Percentiles rank a stretch among this genome's conserved stretches.
Conservation (phyloP, 495 filamentous ascomycete species). For the Lasiosphaeriaceae sp. region DNA sequence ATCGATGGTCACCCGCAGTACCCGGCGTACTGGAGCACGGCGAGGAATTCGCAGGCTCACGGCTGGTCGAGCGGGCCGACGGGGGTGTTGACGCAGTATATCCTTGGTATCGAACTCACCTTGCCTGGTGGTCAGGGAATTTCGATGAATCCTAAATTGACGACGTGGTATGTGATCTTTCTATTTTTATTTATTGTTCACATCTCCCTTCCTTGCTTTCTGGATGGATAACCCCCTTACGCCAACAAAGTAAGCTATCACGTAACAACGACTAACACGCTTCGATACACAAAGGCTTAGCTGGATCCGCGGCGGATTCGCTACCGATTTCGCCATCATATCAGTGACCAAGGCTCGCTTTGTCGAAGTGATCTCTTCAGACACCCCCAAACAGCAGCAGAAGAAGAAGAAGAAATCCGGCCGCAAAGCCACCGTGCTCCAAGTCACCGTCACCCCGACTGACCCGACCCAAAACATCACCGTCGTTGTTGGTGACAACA, state of each 20-base stretch:
- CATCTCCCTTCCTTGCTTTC: too few species aligned
- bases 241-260: too few species aligned
- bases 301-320: not conserved
- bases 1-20: slow-evolving; percentile 55
- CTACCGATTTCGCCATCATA: not conserved
- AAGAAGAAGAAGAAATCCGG: not conserved
- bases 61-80: slow-evolving; percentile 61
- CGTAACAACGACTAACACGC: not conserved
- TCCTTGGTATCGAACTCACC: slow-evolving; percentile 51
- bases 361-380: not conserved
- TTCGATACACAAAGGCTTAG: not conserved
- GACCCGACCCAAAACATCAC: not conserved
- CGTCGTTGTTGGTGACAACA: not conserved
- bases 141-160: slow-evolving; percentile 49
- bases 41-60: slow-evolving; percentile 55
- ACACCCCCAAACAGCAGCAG: not conserved
- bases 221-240: too few species aligned
- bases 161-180: slow-evolving; percentile 27
- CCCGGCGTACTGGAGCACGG: slow-evolving; percentile 49
- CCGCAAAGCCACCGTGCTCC: not conserved
- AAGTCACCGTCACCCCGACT: slow-evolving; percentile 29
- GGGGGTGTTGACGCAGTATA: slow-evolving; percentile 42
- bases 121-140: slow-evolving; percentile 47
- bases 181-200: not conserved
- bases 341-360: not conserved